Evolutionary conservation across 345 rosid genomes (phyloP).

Genomic region (Brassica cretica): DNA sequence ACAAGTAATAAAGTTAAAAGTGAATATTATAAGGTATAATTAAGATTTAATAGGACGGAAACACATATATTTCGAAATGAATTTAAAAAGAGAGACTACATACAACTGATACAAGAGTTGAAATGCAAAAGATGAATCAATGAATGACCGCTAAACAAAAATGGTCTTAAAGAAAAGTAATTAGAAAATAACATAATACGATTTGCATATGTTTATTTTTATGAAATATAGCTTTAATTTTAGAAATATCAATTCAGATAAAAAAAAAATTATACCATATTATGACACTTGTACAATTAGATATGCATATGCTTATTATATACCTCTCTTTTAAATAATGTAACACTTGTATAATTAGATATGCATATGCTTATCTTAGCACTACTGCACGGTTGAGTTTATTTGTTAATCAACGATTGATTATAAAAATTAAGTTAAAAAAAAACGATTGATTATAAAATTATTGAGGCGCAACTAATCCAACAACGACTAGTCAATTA

Average conservation of each 20-base stretch:
- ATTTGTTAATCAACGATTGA: background rate
- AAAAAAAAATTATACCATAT: background rate
- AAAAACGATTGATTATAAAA: background rate
- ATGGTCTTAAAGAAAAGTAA: background rate
- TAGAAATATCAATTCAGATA: background rate
- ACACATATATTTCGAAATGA: background rate
- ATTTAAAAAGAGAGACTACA: background rate
- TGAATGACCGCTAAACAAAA: background rate
- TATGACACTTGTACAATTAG: too few relatives aligned
- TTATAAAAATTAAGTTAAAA: background rate
- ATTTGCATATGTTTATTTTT: background rate
- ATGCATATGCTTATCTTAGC: background rate
- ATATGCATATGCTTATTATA: background rate
- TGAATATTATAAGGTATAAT: background rate
- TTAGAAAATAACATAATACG: background rate
- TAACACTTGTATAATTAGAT: too few relatives aligned
- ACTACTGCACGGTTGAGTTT: background rate
- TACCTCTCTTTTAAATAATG: background rate
- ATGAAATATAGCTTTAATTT: background rate
- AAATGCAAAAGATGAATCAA: conserved; percentile 2
- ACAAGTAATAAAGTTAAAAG: background rate
- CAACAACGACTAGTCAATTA: conserved; percentile 10
- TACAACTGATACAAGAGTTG: too few relatives aligned
- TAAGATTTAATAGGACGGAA: background rate
- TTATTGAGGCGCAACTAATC: background rate